Percentiles rank a stretch among this genome's conserved stretches.
Evolutionary conservation across 192 early-diverging fungal species (phyloP).

Genomic region (Dissophora globulifera): DNA sequence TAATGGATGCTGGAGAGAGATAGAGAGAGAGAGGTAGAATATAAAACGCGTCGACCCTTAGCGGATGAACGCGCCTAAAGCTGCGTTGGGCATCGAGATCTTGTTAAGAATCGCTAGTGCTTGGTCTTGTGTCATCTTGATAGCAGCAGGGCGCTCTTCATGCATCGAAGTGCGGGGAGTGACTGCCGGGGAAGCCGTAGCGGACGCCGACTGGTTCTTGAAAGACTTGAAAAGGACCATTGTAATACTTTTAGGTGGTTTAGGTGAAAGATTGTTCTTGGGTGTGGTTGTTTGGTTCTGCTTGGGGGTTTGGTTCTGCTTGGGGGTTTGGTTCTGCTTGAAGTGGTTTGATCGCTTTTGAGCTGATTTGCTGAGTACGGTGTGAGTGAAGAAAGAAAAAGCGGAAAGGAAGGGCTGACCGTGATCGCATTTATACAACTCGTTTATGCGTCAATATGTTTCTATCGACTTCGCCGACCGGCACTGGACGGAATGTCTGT

Average conservation of each 20-base stretch:
- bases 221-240: conserved; percentile 15
- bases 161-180: conserved; percentile 40
- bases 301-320: not conserved
- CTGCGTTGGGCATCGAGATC: conserved; percentile 20
- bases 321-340: not conserved
- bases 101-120: conserved; percentile 9
- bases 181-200: conserved; percentile 18
- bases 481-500: no score
- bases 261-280: not conserved
- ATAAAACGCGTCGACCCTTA: no score
- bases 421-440: no score
- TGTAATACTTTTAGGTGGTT: not conserved
- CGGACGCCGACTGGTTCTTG: conserved; percentile 30
- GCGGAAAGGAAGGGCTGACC: no score
- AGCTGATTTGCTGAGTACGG: no score
- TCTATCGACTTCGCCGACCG: no score
- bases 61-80: conserved; percentile 27
- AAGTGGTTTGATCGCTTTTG: no score
- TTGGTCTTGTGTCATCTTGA: conserved; percentile 29
- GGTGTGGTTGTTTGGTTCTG: not conserved
- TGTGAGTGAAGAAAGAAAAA: no score
- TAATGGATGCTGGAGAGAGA: no score
- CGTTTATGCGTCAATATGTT: no score
- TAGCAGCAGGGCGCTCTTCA: conserved; percentile 5
- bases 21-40: no score